Conservation (phyloP, 805 yeast genomes). For the Candida maris region DNA sequence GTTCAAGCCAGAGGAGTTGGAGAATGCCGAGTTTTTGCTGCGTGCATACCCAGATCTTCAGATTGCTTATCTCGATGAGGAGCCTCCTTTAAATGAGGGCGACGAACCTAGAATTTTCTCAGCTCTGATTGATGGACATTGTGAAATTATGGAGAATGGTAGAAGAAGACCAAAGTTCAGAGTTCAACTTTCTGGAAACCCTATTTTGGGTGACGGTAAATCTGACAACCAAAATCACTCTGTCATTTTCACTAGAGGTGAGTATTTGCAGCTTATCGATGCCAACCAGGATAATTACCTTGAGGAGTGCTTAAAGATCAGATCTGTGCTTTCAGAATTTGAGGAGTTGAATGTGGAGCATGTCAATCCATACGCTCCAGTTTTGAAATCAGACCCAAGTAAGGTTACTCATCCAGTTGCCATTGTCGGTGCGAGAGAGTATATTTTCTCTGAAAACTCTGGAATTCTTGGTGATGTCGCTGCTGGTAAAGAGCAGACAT, state of each 20-base stretch:
- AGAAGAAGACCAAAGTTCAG: constrained; percentile 74
- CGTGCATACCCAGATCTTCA: constrained; percentile 83
- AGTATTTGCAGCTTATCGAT: constrained; percentile 78
- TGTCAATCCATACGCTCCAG: constrained; percentile 78
- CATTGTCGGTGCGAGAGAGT: constrained; percentile 83
- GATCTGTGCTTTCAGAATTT: constrained; percentile 78
- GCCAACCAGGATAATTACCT: constrained; percentile 84
- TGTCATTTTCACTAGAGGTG: constrained; percentile 77
- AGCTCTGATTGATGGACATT: constrained; percentile 76
- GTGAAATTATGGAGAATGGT: constrained; percentile 68
- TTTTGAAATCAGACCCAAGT: constrained; percentile 51
- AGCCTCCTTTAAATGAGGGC: constrained; percentile 68
- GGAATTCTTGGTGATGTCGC: constrained; percentile 88
- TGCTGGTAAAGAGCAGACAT: constrained; percentile 87
- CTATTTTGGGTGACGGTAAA: constrained; percentile 85
- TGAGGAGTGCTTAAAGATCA: constrained; percentile 80
- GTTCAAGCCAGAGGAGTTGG: constrained; percentile 70
- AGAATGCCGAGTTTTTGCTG: constrained; percentile 74
- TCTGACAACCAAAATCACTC: constrained; percentile 86
- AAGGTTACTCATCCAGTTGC: constrained; percentile 67
- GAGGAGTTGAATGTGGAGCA: constrained; percentile 75
- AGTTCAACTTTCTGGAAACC: constrained; percentile 78
- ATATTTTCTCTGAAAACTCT: constrained; percentile 80
- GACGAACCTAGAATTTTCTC: constrained; percentile 72
- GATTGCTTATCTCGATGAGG: constrained; percentile 94